Evolutionary conservation across 441 rosid genomes (phyloP), one percentile per base, ranked within the genome.

Genomic region (Jatropha multifida): DNA sequence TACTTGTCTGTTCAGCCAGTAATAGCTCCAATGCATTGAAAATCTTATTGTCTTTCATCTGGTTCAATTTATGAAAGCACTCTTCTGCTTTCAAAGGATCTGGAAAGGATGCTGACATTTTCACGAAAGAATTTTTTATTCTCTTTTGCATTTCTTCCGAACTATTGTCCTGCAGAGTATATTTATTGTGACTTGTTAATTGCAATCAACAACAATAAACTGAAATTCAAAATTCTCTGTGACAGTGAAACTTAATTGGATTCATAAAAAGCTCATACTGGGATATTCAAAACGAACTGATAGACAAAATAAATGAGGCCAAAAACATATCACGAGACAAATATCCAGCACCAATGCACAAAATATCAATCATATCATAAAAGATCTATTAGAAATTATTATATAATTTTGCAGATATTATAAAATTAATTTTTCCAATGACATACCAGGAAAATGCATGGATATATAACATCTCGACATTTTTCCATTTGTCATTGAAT

Each of bases 11-110:
- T 75, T 88, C 89, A 81, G 84, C 86, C 88, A 96, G 75, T 80
- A 94, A 81, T 74, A 64, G 77, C 78, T 81, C 85, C 80, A 96
- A 83, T 27, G 79, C 79, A 71, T 81, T 83, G 81, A 94, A 92
- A 74, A 90, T 85, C 63, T 83, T 79, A 68, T 82, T 77, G 72
- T 94, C 97, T 78, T 88, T 90, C 88, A 87, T 78, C 81, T 84
- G 87, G 74, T 85, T 88, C 85, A 96, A 76, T 74, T 85, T 89
- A 79, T 86, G 77, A 83, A 93, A 91, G 82, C 84, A 84, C 61
- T 84, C 93, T 82, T 86, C 93, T 70, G 99, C 94, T 83, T 88
- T 87, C 59, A 82, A 80, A 76, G 94, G 89, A 82, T 94, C 96
- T 71, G 88, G 86, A 83, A 94, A 96, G 75, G 80, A 89, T 58